Conservation (phyloP, 2,329 filamentous ascomycete genomes). For the Leptographium wingfieldii region DNA sequence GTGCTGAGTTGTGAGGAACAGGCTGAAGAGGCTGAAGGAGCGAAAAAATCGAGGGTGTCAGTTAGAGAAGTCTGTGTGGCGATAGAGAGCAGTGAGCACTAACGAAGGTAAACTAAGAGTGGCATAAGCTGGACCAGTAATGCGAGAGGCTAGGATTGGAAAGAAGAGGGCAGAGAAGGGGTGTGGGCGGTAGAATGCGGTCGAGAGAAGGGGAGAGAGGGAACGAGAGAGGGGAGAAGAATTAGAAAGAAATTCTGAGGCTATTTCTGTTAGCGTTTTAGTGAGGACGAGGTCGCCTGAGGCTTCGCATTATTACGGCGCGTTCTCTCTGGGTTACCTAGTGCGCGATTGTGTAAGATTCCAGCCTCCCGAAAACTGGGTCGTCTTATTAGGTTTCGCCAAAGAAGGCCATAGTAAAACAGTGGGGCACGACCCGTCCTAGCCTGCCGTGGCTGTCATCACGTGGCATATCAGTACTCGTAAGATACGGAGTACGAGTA, state of each 20-base stretch:
- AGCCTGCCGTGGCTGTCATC: neutral
- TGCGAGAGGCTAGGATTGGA: neutral
- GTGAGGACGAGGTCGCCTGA: neutral
- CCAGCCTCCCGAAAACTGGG: neutral
- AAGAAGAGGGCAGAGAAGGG: neutral
- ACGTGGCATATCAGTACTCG: neutral
- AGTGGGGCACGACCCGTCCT: neutral
- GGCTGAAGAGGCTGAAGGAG: neutral
- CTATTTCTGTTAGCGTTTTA: constrained; percentile 3
- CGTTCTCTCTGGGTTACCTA: neutral
- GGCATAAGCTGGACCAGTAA: neutral
- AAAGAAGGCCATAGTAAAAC: neutral
- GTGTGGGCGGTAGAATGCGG: neutral
- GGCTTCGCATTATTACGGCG: neutral
- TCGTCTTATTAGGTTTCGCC: neutral
- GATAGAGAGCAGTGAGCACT: neutral
- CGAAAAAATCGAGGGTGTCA: neutral
- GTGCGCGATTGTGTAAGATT: neutral
- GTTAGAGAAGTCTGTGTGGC: neutral
- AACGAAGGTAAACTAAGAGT: too few relatives aligned
- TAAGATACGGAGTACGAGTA: neutral
- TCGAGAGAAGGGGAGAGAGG: neutral
- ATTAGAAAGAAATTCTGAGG: constrained; percentile 3
- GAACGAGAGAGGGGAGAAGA: neutral
- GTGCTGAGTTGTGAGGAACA: neutral